Evolutionary conservation across 345 rosid genomes (phyloP).

Genomic region (Crucihimalaya himalaica): DNA sequence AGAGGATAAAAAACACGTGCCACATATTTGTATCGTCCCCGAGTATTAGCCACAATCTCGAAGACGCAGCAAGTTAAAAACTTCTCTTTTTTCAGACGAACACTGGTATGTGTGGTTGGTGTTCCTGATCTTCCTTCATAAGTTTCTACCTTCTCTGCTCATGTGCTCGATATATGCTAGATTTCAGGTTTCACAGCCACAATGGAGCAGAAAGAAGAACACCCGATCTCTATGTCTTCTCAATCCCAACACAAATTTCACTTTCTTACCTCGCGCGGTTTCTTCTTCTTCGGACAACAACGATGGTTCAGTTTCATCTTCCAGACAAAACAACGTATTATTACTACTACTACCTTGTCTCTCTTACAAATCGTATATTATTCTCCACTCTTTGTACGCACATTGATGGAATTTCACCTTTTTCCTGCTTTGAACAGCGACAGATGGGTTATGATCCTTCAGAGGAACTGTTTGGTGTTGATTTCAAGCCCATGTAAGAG

Average conservation of each 20-base stretch:
- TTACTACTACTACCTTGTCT: background rate
- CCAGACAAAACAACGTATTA: slow-evolving; percentile 51
- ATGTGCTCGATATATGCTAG: slow-evolving; percentile 44
- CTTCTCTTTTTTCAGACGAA: background rate
- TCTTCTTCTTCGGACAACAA: slow-evolving; percentile 41
- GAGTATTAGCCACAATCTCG: slow-evolving; percentile 4
- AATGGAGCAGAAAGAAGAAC: slow-evolving; percentile 36
- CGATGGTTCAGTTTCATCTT: slow-evolving; percentile 43
- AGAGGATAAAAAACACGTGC: too few relatives aligned
- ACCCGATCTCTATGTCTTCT: slow-evolving; percentile 10
- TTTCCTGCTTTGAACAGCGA: slow-evolving; percentile 24
- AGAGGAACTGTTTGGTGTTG: slow-evolving; percentile 68
- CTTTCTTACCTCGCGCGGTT: slow-evolving; percentile 43
- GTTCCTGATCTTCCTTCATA: slow-evolving; percentile 7
- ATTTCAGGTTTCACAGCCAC: slow-evolving; percentile 44
- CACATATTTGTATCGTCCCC: background rate
- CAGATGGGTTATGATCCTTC: slow-evolving; percentile 84
- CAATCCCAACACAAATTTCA: slow-evolving; percentile 35
- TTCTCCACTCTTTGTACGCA: background rate
- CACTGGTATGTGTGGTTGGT: slow-evolving; percentile 30
- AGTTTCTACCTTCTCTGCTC: background rate
- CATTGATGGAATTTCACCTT: slow-evolving; percentile 7
- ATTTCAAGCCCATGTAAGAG: slow-evolving; percentile 58
- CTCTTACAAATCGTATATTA: background rate
- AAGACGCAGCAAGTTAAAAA: background rate